Evolutionary conservation across 495 filamentous ascomycete species (phyloP), one percentile per base, ranked within the genome.

Genomic region (Pyrenopolyporus hunteri): DNA sequence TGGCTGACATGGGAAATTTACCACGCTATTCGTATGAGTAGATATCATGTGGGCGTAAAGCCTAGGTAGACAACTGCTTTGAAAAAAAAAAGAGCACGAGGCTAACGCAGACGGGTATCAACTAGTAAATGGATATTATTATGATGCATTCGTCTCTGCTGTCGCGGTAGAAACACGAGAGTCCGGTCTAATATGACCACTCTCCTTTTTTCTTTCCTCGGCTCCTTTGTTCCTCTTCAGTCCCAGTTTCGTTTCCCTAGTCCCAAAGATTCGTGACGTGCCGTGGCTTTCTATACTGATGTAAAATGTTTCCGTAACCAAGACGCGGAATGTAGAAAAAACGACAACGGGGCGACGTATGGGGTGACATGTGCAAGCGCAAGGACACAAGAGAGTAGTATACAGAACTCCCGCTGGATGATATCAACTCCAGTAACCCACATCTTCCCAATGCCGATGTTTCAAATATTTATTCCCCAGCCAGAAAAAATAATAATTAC

Each of bases 341-440:
- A 60, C 17, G 55, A 64, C 54, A 35, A 48, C 26, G 55, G 55
- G 57, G 16, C 39, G 44, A 44, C 40, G 54, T 61, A 64, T 69
- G 64, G 50, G n/a, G 50, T 51, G 50, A 46, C 62, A 58, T 64
- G 64, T 69, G 33, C 67, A 59, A 56, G 63, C 61, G 51, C 43
- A 55, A 58, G 44, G 50, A 70, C 63, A 67, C 67, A 65, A 63
- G 59, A 63, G 63, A 53, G 64, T 68, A 68, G 67, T 68, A 66
- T 68, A 68, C 64, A 67, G 67, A 70, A 68, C 67, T 65, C 67
- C 64, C 55, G 54, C 55, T 60, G 53, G 64, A 59, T 61, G 49
- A 54, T 56, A 62, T 63, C 32, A 60, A 66, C 57, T 57, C 50
- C 69, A 64, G 61, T 49, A 64, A 61, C 53, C 42, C 39, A 46